A percentile compares a stretch with the other conserved stretches of the same genome.
Conservation (phyloP, 2,329 filamentous ascomycete genomes). For the Penicillium verrucosum region DNA sequence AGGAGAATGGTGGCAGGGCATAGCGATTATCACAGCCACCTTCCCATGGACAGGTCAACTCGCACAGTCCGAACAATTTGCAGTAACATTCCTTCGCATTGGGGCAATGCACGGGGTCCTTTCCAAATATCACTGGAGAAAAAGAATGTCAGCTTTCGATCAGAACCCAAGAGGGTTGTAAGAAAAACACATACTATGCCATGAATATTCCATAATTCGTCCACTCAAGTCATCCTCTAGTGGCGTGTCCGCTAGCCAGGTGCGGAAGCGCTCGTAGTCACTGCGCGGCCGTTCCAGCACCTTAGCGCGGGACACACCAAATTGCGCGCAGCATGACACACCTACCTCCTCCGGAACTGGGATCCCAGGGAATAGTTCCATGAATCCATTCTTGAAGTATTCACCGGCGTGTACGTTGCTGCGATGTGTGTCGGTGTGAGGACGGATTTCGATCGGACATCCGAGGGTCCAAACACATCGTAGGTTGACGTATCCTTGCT, state of each 20-base stretch:
- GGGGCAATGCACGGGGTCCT: slow-evolving; percentile 59
- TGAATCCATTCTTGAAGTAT: slow-evolving; percentile 49
- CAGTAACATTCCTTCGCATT: slow-evolving; percentile 63
- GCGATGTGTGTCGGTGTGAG: slow-evolving; percentile 42
- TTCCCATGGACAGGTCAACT: slow-evolving; percentile 41
- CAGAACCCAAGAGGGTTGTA: too few relatives aligned
- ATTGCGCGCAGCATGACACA: slow-evolving; percentile 55
- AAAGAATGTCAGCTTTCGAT: slow-evolving; percentile 1
- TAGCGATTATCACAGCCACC: slow-evolving; percentile 57
- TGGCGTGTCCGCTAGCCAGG: slow-evolving; percentile 49
- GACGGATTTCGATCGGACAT: slow-evolving; percentile 52
- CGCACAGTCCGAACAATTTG: slow-evolving; percentile 62
- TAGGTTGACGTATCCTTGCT: slow-evolving; percentile 54
- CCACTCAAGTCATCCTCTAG: slow-evolving; percentile 51
- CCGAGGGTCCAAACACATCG: slow-evolving; percentile 53
- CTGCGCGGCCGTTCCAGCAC: slow-evolving; percentile 45
- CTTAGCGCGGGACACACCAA: slow-evolving; percentile 50
- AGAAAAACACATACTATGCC: slow-evolving; percentile 51
- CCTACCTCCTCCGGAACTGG: slow-evolving; percentile 46
- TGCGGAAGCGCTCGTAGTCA: slow-evolving; percentile 49
- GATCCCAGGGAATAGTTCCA: slow-evolving; percentile 46
- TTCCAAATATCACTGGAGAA: slow-evolving; percentile 55
- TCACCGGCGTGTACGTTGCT: slow-evolving; percentile 49
- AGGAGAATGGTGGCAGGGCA: slow-evolving; percentile 55
- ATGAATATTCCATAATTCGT: slow-evolving; percentile 57